Conservation (phyloP, 2,329 filamentous ascomycete species). For the Celoporthe dispersa region DNA sequence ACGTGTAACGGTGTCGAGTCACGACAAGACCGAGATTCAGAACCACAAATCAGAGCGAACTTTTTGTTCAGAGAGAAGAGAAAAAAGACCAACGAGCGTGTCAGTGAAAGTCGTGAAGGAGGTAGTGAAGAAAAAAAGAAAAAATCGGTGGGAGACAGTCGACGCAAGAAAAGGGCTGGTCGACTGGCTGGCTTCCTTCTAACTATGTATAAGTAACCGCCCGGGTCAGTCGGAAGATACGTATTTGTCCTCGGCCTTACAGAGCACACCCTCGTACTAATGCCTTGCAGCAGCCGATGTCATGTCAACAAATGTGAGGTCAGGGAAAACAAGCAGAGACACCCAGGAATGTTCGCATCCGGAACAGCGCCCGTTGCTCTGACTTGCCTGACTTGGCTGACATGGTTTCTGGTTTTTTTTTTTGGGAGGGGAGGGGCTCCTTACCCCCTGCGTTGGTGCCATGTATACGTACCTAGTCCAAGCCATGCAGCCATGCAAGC, state of each 20-base stretch:
- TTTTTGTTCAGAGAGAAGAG: background rate
- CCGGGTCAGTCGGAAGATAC: slow-evolving; percentile 1
- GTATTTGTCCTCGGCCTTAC: background rate
- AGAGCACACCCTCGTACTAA: background rate
- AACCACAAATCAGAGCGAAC: background rate
- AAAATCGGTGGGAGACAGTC: background rate
- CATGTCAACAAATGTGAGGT: slow-evolving; percentile 12
- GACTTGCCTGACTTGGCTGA: background rate
- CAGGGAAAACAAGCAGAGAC: background rate
- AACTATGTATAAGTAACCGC: background rate
- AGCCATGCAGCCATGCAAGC: no score
- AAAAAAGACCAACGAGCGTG: background rate
- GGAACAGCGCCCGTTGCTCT: background rate
- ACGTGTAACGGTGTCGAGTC: background rate
- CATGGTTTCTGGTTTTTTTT: background rate
- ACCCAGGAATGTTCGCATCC: slow-evolving; percentile 8
- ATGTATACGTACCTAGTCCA: background rate
- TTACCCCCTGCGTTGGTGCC: background rate
- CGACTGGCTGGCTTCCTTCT: background rate
- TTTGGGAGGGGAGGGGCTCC: no score
- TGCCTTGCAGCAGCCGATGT: background rate
- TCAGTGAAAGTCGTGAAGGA: background rate
- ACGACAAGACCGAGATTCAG: background rate
- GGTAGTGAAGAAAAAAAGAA: background rate
- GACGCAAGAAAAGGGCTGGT: background rate